Percentiles rank a stretch among this genome's conserved stretches.
Evolutionary conservation across 1,284 basidiomycete species (phyloP).

Genomic region (Volvariella volvacea): DNA sequence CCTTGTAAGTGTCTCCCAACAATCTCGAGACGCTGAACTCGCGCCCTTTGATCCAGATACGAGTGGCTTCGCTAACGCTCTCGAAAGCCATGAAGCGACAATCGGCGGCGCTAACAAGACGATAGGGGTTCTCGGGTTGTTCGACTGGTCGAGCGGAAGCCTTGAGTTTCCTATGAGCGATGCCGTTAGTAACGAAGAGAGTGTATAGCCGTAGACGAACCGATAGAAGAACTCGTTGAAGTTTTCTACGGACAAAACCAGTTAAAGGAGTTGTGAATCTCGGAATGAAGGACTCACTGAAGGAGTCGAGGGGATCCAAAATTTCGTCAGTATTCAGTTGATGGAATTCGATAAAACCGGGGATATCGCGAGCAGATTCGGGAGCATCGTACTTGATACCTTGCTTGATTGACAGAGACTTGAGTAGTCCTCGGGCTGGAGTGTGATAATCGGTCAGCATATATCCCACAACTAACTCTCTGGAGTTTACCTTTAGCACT

Average conservation of each 20-base stretch:
- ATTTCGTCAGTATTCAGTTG: slow-evolving; percentile 81
- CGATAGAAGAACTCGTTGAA: slow-evolving; percentile 89
- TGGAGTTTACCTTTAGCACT: slow-evolving; percentile 67
- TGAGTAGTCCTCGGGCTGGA: slow-evolving; percentile 72
- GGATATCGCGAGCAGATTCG: slow-evolving; percentile 80
- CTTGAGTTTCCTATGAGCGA: slow-evolving; percentile 70
- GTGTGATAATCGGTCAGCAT: background rate
- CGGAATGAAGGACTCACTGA: slow-evolving; percentile 45
- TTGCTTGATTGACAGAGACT: slow-evolving; percentile 91
- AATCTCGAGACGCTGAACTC: slow-evolving; percentile 82
- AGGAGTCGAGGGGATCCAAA: slow-evolving; percentile 74
- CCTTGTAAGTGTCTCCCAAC: slow-evolving; percentile 73
- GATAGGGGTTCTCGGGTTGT: slow-evolving; percentile 62
- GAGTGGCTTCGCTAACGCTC: slow-evolving; percentile 78
- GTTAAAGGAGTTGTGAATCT: background rate
- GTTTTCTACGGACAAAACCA: slow-evolving; percentile 49
- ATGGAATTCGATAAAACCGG: slow-evolving; percentile 87
- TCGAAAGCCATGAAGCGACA: slow-evolving; percentile 94
- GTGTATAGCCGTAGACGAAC: slow-evolving; percentile 8
- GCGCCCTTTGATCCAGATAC: slow-evolving; percentile 95
- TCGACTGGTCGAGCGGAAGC: slow-evolving; percentile 76
- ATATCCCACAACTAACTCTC: too few species aligned
- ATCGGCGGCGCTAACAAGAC: slow-evolving; percentile 86
- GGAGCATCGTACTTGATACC: slow-evolving; percentile 90
- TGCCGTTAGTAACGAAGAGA: background rate